These are phyloP conservation scores for Penicillium sumatraense DNA, from an alignment of 2,329 filamentous ascomycete species.

Conservation along the genomic window DNA sequence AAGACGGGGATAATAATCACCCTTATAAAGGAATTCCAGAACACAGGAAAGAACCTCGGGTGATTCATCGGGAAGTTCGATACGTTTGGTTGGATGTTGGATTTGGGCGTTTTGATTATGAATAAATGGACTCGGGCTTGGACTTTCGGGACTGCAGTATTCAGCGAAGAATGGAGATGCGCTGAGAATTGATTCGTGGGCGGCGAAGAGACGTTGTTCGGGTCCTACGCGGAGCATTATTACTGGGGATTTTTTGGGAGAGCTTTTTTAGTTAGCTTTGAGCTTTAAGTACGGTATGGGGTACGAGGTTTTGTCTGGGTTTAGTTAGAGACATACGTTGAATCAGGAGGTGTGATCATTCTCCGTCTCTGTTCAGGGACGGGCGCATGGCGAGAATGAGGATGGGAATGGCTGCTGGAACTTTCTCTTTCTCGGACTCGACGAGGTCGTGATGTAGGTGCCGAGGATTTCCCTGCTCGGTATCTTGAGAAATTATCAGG, in stretches of 20 bases:
- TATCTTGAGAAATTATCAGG: constrained; percentile 37
- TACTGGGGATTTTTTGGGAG: constrained; percentile 69
- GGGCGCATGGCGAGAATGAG: constrained; percentile 29
- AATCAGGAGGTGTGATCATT: constrained; percentile 37
- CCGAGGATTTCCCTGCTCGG: constrained; percentile 46
- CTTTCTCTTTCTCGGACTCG: constrained; percentile 36
- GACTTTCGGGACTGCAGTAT: constrained; percentile 60
- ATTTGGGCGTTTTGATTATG: constrained; percentile 13
- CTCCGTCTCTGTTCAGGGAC: constrained; percentile 31
- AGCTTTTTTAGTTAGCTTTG: constrained; percentile 51
- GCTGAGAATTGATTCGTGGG: constrained; percentile 83
- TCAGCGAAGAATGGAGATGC: constrained; percentile 78
- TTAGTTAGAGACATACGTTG: constrained; percentile 34
- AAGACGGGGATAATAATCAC: constrained; percentile 86
- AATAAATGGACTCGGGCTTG: constrained; percentile 27
- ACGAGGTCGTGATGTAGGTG: constrained; percentile 28
- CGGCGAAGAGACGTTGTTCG: constrained; percentile 85
- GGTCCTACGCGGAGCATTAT: constrained; percentile 80
- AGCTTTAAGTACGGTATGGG: not conserved
- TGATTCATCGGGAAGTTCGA: constrained; percentile 81
- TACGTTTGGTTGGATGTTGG: constrained; percentile 62
- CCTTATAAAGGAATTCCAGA: constrained; percentile 91
- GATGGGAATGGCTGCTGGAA: constrained; percentile 22
- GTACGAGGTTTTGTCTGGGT: not conserved
- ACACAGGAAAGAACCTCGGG: constrained; percentile 90